Conservation (phyloP, 768 basidiomycete species). For the Sarcodon aspratus region DNA sequence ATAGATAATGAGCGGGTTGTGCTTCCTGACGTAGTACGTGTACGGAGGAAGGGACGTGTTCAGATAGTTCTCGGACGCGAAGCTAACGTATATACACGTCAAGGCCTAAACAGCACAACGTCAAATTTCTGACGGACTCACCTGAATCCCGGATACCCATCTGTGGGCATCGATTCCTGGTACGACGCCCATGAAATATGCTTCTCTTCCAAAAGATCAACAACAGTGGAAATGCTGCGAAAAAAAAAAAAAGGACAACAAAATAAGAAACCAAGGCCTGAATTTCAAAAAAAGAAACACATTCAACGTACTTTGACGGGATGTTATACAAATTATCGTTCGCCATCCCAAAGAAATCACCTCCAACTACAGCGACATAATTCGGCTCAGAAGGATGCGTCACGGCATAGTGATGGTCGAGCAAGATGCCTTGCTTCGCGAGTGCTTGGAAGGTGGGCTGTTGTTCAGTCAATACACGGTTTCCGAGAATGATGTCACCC, state of each 20-base stretch:
- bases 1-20: conserved; percentile 40
- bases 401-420: conserved; percentile 31
- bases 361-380: conserved; percentile 36
- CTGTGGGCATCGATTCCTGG: conserved; percentile 24
- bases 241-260: conserved; percentile 15
- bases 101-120: too few species aligned
- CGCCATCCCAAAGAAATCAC: conserved; percentile 40
- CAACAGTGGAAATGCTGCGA: conserved; percentile 40
- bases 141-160: conserved; percentile 19
- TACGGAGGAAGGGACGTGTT: conserved; percentile 23
- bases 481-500: too few species aligned
- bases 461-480: too few species aligned
- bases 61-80: conserved; percentile 24
- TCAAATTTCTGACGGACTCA: conserved; percentile 8
- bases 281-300: background rate
- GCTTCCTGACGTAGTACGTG: conserved; percentile 45
- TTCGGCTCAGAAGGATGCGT: conserved; percentile 58
- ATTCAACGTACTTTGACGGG: conserved; percentile 8
- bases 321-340: conserved; percentile 26
- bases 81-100: conserved; percentile 12
- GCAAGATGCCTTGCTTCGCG: conserved; percentile 35
- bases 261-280: conserved; percentile 8
- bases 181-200: conserved; percentile 51
- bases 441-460: conserved; percentile 22
- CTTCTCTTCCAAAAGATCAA: conserved; percentile 48